Evolutionary conservation across 2,329 filamentous ascomycete genomes (phyloP), one percentile per base, ranked within the genome.

Genomic region (Aspergillus jensenii): DNA sequence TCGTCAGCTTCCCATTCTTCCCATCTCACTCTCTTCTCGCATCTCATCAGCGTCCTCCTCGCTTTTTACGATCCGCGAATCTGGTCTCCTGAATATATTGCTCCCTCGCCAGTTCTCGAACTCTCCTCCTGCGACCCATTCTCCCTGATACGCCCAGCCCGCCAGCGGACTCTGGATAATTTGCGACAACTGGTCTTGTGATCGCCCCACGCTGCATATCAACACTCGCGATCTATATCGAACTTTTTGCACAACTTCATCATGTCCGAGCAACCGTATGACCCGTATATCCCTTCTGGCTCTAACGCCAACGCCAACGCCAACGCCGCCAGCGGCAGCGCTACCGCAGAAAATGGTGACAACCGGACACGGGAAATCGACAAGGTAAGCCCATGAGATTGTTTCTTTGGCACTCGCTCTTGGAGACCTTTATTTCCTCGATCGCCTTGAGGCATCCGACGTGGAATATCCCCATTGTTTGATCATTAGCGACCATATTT

Each of bases 241-340:
- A 65, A 55, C 58, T 62, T 31, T 49, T 46, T 40, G 48, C 58
- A 59, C 12, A 60, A 54, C 43, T 47, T 60, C 68, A 77, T 69
- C 69, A 85, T 86, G 83, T 80, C 81, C 74, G 81, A 86, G 71
- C 79, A 82, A 68, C 90, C 90, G 67, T 96, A 96, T 78, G 91
- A 96, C 79, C 91, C 91, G 63, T 96, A 95, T 80, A 93, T 93
- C 76, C 91, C 91, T 72, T 86, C 84, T 74, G 87, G 86, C 77
- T 76, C 78, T 61, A 76, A 66, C 27, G 27, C 27, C 27, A 31
- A 31, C 75, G 27, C 27, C 27, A 31, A 31, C 75, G 74, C 78
- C 72, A 76, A 66, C 74, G 74, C 78, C 72, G 65, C 82, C 76
- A 49, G 59, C 50, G 65, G 84, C 77, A 84, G 74, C 81, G 84